Evolutionary conservation across 129 eudicot genomes (phyloP), one percentile per base, ranked within the genome.

Genomic region (Tagetes patula): DNA sequence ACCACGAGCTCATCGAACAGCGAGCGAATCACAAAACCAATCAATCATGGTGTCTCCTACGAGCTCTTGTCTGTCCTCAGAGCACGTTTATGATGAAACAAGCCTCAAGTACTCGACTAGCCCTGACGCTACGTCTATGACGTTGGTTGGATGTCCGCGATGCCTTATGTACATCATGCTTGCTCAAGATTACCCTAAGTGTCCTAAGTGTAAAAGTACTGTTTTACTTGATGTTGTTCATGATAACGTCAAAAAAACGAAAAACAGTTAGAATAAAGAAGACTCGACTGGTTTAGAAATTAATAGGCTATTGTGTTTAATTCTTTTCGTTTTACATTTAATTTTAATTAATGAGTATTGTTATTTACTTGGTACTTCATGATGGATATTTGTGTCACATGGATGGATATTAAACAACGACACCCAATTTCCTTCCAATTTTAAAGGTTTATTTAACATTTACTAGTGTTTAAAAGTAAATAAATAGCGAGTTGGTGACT

Each of bases 121-220:
- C 83, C 96, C 96, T 0, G 98, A 92, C 63, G 80, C 95, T 3
- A 76, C 89, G 1, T 71, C 89, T 6, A 92, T 92, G 98, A 82
- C 87, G 81, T 69, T 92, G 58, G 98, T 87, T 9, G 98, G 98
- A 0, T 92, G 98, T 42, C 98, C 96, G 0, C 77, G 91, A 20
- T 92, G 98, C 78, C 95, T 92, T 45, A 92, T 92, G 96, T 92
- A 89, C 63, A 87, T 92, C 38, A 92, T 92, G 98, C 84, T 92
- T 0, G 60, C 96, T 0, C 81, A 87, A 45, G 86, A 84, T 14
- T 89, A 85, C 65, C 90, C 88, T 0, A 74, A 81, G 61, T 92
- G 98, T 75, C 98, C 98, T 6, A 89, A 84, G 75, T 92, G 98
- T 79, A 92, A 92, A 83, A 89, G 95, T 82, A 75, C 88, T 13